Conservation (phyloP, 768 basidiomycete species). For the Chlorophyllum brunneum region DNA sequence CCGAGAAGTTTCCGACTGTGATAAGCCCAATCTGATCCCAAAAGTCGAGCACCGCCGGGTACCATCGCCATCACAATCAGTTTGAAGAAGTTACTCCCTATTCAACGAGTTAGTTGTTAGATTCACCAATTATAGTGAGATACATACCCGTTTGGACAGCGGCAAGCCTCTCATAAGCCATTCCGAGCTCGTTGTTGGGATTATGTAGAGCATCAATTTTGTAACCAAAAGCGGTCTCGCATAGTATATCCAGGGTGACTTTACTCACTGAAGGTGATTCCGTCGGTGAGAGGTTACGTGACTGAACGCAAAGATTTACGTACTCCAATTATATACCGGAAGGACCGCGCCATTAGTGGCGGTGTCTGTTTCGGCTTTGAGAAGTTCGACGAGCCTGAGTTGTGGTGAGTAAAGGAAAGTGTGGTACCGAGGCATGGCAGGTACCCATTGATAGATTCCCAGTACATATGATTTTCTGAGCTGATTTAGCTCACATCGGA, state of each 20-base stretch:
- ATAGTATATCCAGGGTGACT: slow-evolving; percentile 40
- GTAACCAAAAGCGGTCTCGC: slow-evolving; percentile 37
- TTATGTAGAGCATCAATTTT: slow-evolving; percentile 31
- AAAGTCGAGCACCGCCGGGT: slow-evolving; percentile 20
- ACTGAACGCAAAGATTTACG: slow-evolving; percentile 9
- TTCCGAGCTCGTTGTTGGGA: slow-evolving; percentile 33
- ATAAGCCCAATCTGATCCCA: slow-evolving; percentile 26
- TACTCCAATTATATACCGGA: slow-evolving; percentile 34
- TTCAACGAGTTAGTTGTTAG: too few species aligned
- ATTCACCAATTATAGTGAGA: neutral
- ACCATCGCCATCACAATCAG: neutral
- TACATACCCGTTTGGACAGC: slow-evolving; percentile 29
- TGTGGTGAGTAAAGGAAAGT: neutral
- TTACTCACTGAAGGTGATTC: slow-evolving; percentile 28
- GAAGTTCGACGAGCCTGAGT: slow-evolving; percentile 15
- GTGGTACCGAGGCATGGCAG: slow-evolving; percentile 1
- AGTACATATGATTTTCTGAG: slow-evolving; percentile 35
- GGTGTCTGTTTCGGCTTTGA: slow-evolving; percentile 13
- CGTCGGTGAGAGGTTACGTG: neutral
- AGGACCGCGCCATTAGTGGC: slow-evolving; percentile 24
- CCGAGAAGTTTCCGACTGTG: slow-evolving; percentile 21
- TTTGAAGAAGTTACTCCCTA: neutral
- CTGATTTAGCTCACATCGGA: too few species aligned
- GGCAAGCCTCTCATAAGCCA: slow-evolving; percentile 31
- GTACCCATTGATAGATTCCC: slow-evolving; percentile 37